phyloP scores from a whole-genome alignment of 768 basidiomycete genomes.

The Amylocystis lapponica region DNA sequence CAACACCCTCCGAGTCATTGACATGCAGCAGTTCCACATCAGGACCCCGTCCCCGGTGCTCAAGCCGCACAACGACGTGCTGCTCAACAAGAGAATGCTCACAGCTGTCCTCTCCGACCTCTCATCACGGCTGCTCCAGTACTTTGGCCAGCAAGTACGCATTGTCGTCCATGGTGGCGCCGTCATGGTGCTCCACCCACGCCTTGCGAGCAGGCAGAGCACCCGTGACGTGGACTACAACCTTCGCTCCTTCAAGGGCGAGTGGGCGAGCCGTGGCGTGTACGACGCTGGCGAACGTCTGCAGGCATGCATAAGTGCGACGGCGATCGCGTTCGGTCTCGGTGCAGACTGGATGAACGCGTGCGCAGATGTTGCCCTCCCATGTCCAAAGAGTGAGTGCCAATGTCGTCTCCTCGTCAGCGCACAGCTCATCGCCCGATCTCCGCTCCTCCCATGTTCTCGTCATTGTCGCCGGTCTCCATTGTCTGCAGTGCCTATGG shows the following conservation, averaged over 20 bases:
- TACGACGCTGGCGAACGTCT: slow-evolving; percentile 50
- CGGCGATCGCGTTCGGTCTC: slow-evolving; percentile 42
- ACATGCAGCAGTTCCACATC: not conserved
- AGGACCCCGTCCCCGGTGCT: not conserved
- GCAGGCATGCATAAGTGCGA: slow-evolving; percentile 48
- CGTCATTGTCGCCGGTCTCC: not conserved
- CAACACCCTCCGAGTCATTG: too few species aligned
- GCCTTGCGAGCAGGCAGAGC: slow-evolving; percentile 34
- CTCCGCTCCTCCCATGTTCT: not conserved
- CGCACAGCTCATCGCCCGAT: not conserved
- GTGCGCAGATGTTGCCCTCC: slow-evolving; percentile 66
- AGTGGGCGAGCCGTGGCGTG: slow-evolving; percentile 45
- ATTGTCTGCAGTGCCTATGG: slow-evolving; percentile 13
- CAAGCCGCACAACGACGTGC: slow-evolving; percentile 30
- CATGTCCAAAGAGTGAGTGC: slow-evolving; percentile 54
- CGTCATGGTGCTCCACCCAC: slow-evolving; percentile 63
- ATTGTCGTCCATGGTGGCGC: slow-evolving; percentile 70
- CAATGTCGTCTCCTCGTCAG: not conserved
- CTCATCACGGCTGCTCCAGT: slow-evolving; percentile 38
- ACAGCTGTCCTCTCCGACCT: slow-evolving; percentile 43
- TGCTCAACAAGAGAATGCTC: slow-evolving; percentile 31
- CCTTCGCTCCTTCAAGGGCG: slow-evolving; percentile 50
- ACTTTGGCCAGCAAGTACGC: slow-evolving; percentile 48
- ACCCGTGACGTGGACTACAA: slow-evolving; percentile 70
- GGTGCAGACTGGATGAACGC: slow-evolving; percentile 78